phyloP scores from a whole-genome alignment of 306 rosid species.

The Malus orientalis region DNA sequence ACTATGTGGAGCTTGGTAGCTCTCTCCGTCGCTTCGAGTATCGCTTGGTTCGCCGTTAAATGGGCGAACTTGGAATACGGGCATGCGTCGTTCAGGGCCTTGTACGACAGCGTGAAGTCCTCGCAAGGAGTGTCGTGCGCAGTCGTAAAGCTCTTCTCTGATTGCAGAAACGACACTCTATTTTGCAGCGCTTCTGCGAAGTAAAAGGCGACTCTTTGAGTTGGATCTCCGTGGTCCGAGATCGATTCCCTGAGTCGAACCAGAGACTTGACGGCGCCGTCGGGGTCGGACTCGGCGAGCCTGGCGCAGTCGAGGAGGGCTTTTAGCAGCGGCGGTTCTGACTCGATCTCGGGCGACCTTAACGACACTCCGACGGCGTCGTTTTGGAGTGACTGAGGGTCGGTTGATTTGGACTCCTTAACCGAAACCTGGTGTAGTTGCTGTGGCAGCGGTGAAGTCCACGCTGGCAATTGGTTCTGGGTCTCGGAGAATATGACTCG shows the following conservation, averaged over 20 bases:
- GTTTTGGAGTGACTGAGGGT: conserved; percentile 7
- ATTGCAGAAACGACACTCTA: conserved; percentile 23
- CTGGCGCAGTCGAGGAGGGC: conserved; percentile 60
- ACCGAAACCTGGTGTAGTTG: conserved; percentile 18
- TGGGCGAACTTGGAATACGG: conserved; percentile 93
- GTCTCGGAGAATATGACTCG: conserved; percentile 47
- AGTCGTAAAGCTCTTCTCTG: conserved; percentile 9
- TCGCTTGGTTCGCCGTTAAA: conserved; percentile 90
- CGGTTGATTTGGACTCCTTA: conserved; percentile 23
- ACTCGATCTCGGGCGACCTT: conserved; percentile 33
- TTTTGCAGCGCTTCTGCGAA: conserved; percentile 53
- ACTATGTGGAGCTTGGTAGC: conserved; percentile 66
- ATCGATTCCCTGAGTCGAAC: conserved; percentile 40
- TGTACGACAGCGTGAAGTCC: conserved; percentile 67
- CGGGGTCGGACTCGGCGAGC: conserved; percentile 42
- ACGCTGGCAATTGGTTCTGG: conserved; percentile 23
- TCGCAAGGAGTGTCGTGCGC: conserved; percentile 30
- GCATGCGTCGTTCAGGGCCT: conserved; percentile 84
- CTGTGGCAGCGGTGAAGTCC: conserved; percentile 34
- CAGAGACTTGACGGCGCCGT: conserved; percentile 51
- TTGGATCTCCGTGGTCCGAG: conserved; percentile 77
- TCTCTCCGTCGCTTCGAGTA: conserved; percentile 70
- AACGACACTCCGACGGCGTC: conserved; percentile 26
- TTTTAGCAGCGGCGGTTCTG: conserved; percentile 63
- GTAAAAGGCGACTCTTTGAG: conserved; percentile 56